Percentiles rank a stretch among this genome's conserved stretches.
These are phyloP conservation scores for Blastocrithidia nonstop DNA, from an alignment of 208 protist genomes.

Conservation along the genomic window DNA sequence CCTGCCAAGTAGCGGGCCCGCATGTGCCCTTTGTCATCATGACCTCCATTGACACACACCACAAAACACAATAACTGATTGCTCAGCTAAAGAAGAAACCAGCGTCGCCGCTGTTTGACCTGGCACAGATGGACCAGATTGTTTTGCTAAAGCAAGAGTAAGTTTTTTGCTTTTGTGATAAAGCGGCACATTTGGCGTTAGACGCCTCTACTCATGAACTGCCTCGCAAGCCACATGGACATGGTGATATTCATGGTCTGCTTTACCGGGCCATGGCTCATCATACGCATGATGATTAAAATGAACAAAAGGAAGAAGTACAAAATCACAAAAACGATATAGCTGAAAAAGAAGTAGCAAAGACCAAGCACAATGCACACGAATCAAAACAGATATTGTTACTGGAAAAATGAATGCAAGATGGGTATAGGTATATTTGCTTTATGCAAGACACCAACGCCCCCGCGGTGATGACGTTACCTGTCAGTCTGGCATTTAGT, in stretches of 20 bases:
- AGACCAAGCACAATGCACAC: slow-evolving; percentile 2
- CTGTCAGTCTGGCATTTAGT: slow-evolving; percentile 69
- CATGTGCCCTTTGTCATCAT: slow-evolving; percentile 85
- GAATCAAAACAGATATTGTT: neutral
- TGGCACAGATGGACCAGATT: slow-evolving; percentile 42
- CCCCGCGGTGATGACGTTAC: slow-evolving; percentile 41
- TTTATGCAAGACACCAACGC: slow-evolving; percentile 94
- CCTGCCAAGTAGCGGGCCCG: slow-evolving; percentile 14
- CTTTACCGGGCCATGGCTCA: slow-evolving; percentile 40
- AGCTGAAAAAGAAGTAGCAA: neutral
- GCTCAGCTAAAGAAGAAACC: slow-evolving; percentile 13
- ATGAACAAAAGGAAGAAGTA: neutral
- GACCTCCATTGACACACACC: slow-evolving; percentile 89
- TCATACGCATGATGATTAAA: neutral
- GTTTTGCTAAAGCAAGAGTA: slow-evolving; percentile 79
- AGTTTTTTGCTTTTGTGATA: slow-evolving; percentile 80
- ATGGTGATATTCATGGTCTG: slow-evolving; percentile 89
- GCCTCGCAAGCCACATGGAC: slow-evolving; percentile 85
- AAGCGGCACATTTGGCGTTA: slow-evolving; percentile 41
- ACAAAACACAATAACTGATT: slow-evolving; percentile 56
- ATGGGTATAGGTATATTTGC: slow-evolving; percentile 53
- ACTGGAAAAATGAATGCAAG: slow-evolving; percentile 23
- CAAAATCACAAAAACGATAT: neutral
- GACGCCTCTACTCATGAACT: slow-evolving; percentile 40
- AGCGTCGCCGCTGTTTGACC: too few relatives aligned